These are phyloP conservation scores for Mallotus japonicus DNA, from an alignment of 441 rosid genomes.

Conservation along the genomic window DNA sequence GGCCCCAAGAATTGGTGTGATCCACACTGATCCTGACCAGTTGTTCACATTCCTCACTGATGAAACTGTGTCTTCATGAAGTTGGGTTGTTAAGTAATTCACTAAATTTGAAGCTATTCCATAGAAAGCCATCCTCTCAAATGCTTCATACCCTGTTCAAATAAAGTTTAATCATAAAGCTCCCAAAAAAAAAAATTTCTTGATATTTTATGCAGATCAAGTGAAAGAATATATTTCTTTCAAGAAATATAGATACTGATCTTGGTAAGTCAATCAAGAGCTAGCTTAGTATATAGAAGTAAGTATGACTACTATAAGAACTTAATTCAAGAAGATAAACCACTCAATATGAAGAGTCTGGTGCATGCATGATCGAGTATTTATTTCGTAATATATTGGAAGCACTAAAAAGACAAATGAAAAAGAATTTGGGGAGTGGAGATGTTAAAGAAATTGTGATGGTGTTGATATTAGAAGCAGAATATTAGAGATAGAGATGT, in stretches of 20 bases:
- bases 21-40: constrained; percentile 94
- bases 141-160: constrained; percentile 73
- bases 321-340: no score
- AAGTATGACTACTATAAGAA: no score
- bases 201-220: not conserved
- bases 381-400: no score
- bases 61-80: constrained; percentile 78
- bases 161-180: not conserved
- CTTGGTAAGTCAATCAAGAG: no score
- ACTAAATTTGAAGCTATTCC: constrained; percentile 85
- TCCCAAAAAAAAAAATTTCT: not conserved
- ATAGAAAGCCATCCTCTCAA: constrained; percentile 94
- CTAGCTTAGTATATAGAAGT: no score
- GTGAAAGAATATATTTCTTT: not conserved
- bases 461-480: not conserved
- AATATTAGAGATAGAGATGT: not conserved
- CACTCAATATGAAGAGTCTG: no score
- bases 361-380: no score
- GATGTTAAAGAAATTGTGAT: no score
- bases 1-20: constrained; percentile 85
- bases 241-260: no score
- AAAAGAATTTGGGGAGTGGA: not conserved
- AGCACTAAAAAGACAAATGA: not conserved
- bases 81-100: constrained; percentile 68
- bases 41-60: constrained; percentile 84